Evolutionary conservation across 495 filamentous ascomycete genomes (phyloP).

Genomic region (Poronia punctata): DNA sequence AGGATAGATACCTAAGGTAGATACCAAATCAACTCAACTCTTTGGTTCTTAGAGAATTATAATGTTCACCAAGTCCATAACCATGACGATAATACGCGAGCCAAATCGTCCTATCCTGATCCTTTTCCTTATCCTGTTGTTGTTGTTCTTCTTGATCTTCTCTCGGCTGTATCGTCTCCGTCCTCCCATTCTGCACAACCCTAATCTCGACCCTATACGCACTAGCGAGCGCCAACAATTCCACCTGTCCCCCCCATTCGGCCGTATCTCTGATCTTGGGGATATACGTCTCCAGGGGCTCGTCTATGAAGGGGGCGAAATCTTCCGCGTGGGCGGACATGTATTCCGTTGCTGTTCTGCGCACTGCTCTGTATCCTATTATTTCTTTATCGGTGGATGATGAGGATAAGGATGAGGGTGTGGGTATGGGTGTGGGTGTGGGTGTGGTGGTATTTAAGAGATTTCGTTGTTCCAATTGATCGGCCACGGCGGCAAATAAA

Average conservation of each 20-base stretch:
- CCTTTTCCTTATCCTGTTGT: constrained; percentile 13
- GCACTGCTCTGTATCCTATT: constrained; percentile 45
- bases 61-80: constrained; percentile 92
- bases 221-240: constrained; percentile 76
- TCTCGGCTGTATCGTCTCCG: constrained; percentile 63
- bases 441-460: too few species aligned
- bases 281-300: constrained; percentile 67
- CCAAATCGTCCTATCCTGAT: constrained; percentile 55
- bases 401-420: constrained; percentile 7
- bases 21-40: too few species aligned
- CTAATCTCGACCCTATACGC: constrained; percentile 76
- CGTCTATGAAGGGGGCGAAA: constrained; percentile 70
- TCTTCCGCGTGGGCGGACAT: constrained; percentile 46
- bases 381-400: constrained; percentile 7
- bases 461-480: constrained; percentile 55
- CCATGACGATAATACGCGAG: constrained; percentile 90
- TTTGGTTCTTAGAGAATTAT: constrained; percentile 72
- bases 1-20: too few species aligned
- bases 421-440: too few species aligned
- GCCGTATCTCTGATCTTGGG: constrained; percentile 77
- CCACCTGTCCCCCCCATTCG: constrained; percentile 94
- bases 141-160: constrained; percentile 19
- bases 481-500: constrained; percentile 87
- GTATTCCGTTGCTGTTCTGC: constrained; percentile 51
- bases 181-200: constrained; percentile 75